Conservation (phyloP, 192 early-diverging fungal genomes). For the Backusella westeae region DNA sequence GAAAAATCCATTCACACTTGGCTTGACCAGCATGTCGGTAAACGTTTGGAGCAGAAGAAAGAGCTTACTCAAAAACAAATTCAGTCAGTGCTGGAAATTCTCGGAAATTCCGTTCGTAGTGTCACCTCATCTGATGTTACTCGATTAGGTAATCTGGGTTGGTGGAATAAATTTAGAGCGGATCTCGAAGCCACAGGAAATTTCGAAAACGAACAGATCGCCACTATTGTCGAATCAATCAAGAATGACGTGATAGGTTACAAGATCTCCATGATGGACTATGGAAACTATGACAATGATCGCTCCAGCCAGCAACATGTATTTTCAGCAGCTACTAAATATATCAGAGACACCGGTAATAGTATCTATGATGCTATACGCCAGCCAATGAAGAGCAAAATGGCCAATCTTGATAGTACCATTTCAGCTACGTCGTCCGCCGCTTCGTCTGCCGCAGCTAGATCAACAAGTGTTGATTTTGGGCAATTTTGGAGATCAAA, state of each 20-base stretch:
- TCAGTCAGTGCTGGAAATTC: background rate
- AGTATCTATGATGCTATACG: background rate
- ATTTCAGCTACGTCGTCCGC: background rate
- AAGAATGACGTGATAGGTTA: background rate
- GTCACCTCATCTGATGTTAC: background rate
- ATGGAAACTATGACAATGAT: background rate
- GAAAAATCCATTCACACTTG: background rate
- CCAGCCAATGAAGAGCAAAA: background rate
- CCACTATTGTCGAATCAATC: background rate
- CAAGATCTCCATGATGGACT: background rate
- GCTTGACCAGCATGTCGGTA: background rate
- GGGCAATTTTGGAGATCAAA: background rate
- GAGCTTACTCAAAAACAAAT: background rate
- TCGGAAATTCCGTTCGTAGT: background rate
- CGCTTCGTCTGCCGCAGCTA: background rate
- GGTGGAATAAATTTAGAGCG: slow-evolving; percentile 10
- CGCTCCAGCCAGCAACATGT: background rate
- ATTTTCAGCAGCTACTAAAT: background rate
- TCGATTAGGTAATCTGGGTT: background rate
- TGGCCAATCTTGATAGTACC: background rate
- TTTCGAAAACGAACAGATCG: background rate
- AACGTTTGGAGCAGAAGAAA: slow-evolving; percentile 4
- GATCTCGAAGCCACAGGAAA: background rate
- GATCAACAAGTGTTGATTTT: background rate
- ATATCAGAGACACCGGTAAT: background rate